Evolutionary conservation across 495 filamentous ascomycete genomes (phyloP).

Genomic region (Cladorrhinum samala): DNA sequence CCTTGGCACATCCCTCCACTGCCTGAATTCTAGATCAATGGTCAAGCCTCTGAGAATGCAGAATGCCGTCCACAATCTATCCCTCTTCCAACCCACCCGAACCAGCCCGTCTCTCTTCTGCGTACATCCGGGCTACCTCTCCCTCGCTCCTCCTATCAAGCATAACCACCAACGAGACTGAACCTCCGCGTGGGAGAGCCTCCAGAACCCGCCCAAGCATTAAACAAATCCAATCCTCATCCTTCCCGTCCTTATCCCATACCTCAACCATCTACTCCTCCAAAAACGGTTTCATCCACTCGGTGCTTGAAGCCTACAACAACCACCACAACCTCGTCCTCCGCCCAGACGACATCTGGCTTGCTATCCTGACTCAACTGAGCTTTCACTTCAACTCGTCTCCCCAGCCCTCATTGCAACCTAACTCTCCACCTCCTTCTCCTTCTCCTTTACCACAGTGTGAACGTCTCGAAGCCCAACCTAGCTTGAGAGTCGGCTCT

Average conservation of each 20-base stretch:
- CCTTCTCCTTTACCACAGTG: too few species aligned
- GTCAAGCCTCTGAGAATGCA: not conserved
- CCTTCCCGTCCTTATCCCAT: slow-evolving; percentile 15
- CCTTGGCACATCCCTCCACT: too few species aligned
- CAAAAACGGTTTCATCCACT: slow-evolving; percentile 48
- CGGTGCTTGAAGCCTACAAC: slow-evolving; percentile 46
- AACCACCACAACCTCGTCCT: slow-evolving; percentile 49
- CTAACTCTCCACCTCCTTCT: not conserved
- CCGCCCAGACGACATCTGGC: slow-evolving; percentile 58
- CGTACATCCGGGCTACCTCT: slow-evolving; percentile 15
- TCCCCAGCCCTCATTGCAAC: slow-evolving; percentile 39
- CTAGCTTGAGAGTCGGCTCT: too few species aligned
- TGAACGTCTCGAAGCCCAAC: too few species aligned
- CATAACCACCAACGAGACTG: slow-evolving; percentile 16
- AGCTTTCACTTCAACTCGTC: slow-evolving; percentile 44
- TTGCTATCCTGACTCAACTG: slow-evolving; percentile 51
- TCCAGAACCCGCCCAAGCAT: not conserved
- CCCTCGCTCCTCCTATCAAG: slow-evolving; percentile 16
- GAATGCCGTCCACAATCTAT: slow-evolving; percentile 20
- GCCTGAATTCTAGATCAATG: not conserved
- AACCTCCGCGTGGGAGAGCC: too few species aligned
- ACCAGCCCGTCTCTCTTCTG: slow-evolving; percentile 1
- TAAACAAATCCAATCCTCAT: slow-evolving; percentile 27
- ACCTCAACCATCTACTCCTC: slow-evolving; percentile 30
- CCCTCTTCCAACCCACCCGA: slow-evolving; percentile 17